These are phyloP conservation scores for Gymnopus androsaceus DNA, from an alignment of 1,284 basidiomycete species.

Conservation along the genomic window DNA sequence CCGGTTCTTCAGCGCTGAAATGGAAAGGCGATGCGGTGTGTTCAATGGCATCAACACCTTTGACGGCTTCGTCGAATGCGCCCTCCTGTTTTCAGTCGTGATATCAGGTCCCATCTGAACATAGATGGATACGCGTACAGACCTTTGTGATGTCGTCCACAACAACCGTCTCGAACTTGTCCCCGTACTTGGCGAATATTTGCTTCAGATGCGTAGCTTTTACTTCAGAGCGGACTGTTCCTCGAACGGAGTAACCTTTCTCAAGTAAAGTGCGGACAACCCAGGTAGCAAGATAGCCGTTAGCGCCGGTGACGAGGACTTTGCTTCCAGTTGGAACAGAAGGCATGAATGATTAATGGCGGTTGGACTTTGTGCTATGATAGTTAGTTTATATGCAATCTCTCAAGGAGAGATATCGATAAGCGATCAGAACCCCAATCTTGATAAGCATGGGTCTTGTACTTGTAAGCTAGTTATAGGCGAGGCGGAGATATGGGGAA, in stretches of 20 bases:
- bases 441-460: no score
- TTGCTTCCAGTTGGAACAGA: conserved; percentile 29
- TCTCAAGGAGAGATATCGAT: no score
- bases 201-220: conserved; percentile 42
- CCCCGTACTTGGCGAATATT: conserved; percentile 36
- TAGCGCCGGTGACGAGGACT: conserved; percentile 40
- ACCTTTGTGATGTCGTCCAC: conserved; percentile 50
- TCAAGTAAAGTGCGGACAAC: conserved; percentile 41
- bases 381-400: no score
- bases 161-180: conserved; percentile 42
- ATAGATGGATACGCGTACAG: no score
- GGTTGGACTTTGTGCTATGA: no score
- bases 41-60: conserved; percentile 62
- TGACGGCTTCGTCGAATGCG: conserved; percentile 71
- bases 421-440: no score
- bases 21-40: conserved; percentile 58
- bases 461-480: no score
- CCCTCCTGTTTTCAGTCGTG: no score
- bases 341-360: conserved; percentile 36
- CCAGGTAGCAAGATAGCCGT: conserved; percentile 41
- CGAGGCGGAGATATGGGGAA: no score
- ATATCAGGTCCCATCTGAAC: no score
- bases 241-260: conserved; percentile 39
- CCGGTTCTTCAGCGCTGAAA: conserved; percentile 32
- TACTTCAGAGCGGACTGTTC: conserved; percentile 41